Base-by-base conservation (phyloP, 352 stramenopile species). In the Peronospora belbahrii region DNA sequence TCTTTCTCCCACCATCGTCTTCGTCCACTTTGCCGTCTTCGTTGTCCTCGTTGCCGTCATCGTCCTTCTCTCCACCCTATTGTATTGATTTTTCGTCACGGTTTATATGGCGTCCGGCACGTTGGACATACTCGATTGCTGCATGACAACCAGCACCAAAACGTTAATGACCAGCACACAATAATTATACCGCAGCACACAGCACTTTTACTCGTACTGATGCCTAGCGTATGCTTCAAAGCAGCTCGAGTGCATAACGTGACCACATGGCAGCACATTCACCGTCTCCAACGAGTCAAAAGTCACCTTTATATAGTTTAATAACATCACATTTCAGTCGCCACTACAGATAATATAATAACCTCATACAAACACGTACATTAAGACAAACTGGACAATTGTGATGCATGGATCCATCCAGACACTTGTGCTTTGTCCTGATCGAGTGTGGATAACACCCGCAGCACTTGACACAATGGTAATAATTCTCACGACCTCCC, bases 341-440 rank as follows among this genome's bases (percentile, higher is more conserved):
- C n/a, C n/a, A n/a, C n/a, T n/a, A n/a, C n/a, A n/a, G n/a, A n/a
- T n/a, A n/a, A n/a, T n/a, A n/a, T n/a, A n/a, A n/a, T n/a, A n/a
- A n/a, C n/a, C n/a, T n/a, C n/a, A n/a, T n/a, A n/a, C 11, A 13
- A 11, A 20, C 4, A 43, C 55, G 35, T 42, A 83, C 76, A 48
- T 91, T 74, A 22, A 88, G 64, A 49, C 79, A 91, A 61, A 91
- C 87, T 30, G 76, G 71, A 37, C 79, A 91, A 47, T 88, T 74
- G 42, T 73, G 74, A 51, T 85, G 74, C 79, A 91, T 91, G 11
- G 79, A 84, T 28, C 65, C 72, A 49, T 86, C 65, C 24, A 91
- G 57, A 68, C 79, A 91, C 43, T 75, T 81, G 73, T 91, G 79
- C 42, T 80, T 84, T 54, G 70, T 60, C 46, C 71, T 57, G 20